These are phyloP conservation scores for Penicillium sp. DNA, from an alignment of 2,329 filamentous ascomycete species.

Conservation along the genomic window DNA sequence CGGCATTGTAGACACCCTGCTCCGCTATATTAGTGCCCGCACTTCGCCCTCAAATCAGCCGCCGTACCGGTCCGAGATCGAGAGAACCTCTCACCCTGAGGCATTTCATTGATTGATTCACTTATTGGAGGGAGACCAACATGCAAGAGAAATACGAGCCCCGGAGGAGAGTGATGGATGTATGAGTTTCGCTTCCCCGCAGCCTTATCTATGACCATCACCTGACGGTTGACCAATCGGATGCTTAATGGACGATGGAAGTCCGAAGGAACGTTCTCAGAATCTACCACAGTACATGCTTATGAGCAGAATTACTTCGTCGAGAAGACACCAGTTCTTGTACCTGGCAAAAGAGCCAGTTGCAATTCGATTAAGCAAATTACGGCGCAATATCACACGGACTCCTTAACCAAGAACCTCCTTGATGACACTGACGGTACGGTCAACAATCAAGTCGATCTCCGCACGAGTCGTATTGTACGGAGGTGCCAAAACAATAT, in stretches of 20 bases:
- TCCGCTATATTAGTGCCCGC: background rate
- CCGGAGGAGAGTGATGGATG: background rate
- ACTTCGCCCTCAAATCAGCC: background rate
- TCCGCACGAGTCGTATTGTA: conserved; percentile 51
- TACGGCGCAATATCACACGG: background rate
- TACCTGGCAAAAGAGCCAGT: background rate
- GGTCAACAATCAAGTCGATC: conserved; percentile 49
- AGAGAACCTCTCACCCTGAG: conserved; percentile 14
- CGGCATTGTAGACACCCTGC: conserved; percentile 24
- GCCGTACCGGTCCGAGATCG: conserved; percentile 22
- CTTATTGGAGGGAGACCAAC: background rate
- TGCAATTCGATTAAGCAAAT: background rate
- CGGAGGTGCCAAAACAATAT: conserved; percentile 53
- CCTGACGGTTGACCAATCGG: conserved; percentile 13
- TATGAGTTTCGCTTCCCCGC: conserved; percentile 13
- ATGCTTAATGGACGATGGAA: background rate
- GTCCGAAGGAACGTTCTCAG: too few species aligned
- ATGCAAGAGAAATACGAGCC: background rate
- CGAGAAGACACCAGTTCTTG: too few species aligned
- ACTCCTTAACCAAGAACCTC: conserved; percentile 26
- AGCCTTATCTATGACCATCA: conserved; percentile 14
- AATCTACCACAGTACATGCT: too few species aligned
- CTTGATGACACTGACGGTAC: conserved; percentile 42
- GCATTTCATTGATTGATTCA: conserved; percentile 10
- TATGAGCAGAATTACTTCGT: too few species aligned